Conservation (phyloP, 106 monocot genomes). For the Dendrobium officinale region DNA sequence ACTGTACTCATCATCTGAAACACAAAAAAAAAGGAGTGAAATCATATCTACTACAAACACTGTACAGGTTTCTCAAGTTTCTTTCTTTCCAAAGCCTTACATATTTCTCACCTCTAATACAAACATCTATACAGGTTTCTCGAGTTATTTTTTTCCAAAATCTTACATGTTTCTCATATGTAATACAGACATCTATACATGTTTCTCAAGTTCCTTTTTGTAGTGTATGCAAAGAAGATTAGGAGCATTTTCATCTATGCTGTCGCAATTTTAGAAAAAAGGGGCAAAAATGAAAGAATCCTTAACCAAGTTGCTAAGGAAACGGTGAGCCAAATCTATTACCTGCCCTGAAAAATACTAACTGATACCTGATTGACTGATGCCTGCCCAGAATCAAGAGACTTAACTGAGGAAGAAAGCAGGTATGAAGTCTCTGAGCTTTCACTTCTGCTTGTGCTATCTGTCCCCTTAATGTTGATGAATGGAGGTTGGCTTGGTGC, state of each 20-base stretch:
- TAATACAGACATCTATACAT: neutral
- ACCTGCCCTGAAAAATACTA: slow-evolving; percentile 12
- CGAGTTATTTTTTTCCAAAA: no score
- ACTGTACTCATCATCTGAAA: no score
- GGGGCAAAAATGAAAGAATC: neutral
- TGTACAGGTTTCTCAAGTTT: no score
- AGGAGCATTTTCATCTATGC: neutral
- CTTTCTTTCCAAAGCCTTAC: no score
- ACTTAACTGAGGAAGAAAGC: slow-evolving; percentile 21
- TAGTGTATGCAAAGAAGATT: neutral
- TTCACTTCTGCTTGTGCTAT: slow-evolving; percentile 9
- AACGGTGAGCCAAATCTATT: neutral
- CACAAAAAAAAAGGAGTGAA: no score
- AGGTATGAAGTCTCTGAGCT: slow-evolving; percentile 25
- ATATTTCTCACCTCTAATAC: no score
- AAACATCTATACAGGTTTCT: no score
- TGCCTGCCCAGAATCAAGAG: slow-evolving; percentile 5
- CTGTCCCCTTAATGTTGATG: slow-evolving; percentile 20
- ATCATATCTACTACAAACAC: no score
- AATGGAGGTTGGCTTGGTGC: slow-evolving; percentile 51
- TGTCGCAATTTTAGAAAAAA: neutral
- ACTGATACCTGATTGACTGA: slow-evolving; percentile 44
- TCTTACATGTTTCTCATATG: neutral
- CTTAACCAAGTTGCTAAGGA: neutral
- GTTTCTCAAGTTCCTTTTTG: neutral